Evolutionary conservation across 257 asterid species (phyloP), one percentile per base, ranked within the genome.

Genomic region (Solanum clarkiae): DNA sequence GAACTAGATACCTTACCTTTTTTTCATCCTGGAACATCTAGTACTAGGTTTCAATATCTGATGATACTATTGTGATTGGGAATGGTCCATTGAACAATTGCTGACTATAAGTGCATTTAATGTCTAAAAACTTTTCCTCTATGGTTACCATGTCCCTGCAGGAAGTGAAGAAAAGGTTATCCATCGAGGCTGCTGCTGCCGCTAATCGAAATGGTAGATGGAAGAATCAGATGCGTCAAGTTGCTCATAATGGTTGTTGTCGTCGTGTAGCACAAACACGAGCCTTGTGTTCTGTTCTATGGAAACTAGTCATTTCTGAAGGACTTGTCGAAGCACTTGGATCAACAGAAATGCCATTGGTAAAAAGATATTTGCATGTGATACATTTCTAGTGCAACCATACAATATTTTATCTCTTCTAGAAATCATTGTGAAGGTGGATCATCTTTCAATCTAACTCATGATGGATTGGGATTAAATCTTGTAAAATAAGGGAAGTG

Each of bases 231-330:
- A 94, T 89, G 86, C 94, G 96, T 60, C 89, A 92, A 86, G 99
- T 94, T 88, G 98, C 99, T 24, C 97, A 94, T 86, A 93, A 94
- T 90, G 99, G 99, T 80, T 96, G 99, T 90, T 96, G 99, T 87
- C 92, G 95, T 56, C 92, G 99, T 88, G 99, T 89, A 77, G 94
- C 98, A 84, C 99, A 96, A 82, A 92, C 91, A 85, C 97, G 97
- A 86, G 97, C 96, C 69, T 89, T 96, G 83, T 87, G 88, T 92
- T 90, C 94, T 88, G 93, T 91, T 87, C 91, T 95, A 8, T 96
- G 99, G 99, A 96, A 95, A 90, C 86, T 96, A 84, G 83, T 95
- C 55, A 89, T 92, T 56, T 91, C 99, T 84, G 98, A 96, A 89
- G 92, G 90, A 82, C 95, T 96, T 77, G 87, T 90, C 80, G 97